phyloP scores from a whole-genome alignment of 2,329 filamentous ascomycete genomes.

The Aspergillus fischeri region DNA sequence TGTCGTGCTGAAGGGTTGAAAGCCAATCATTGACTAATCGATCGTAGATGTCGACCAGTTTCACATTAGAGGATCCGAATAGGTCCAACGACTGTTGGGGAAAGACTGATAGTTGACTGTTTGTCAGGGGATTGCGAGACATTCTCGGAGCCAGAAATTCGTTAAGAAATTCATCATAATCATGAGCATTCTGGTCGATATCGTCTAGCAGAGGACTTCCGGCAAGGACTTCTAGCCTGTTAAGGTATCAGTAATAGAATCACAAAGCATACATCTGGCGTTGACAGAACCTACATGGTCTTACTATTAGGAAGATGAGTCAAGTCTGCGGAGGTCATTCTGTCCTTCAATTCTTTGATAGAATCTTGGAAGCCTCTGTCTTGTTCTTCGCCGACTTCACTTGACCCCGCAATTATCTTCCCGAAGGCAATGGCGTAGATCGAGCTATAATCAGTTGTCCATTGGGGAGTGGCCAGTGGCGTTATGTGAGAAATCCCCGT shows the following conservation, averaged over 20 bases:
- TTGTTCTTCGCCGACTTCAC: not conserved
- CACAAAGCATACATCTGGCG: not conserved
- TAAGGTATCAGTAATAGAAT: slow-evolving; percentile 7
- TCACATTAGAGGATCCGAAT: slow-evolving; percentile 11
- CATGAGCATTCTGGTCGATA: slow-evolving; percentile 33
- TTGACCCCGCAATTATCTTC: slow-evolving; percentile 4
- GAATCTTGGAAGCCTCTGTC: slow-evolving; percentile 19
- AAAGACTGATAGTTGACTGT: slow-evolving; percentile 2
- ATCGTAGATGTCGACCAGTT: slow-evolving; percentile 32
- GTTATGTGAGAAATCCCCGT: slow-evolving; percentile 7
- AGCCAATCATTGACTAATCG: slow-evolving; percentile 35
- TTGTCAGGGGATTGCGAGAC: not conserved
- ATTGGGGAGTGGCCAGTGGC: slow-evolving; percentile 17
- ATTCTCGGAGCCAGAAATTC: not conserved
- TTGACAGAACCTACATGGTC: slow-evolving; percentile 27
- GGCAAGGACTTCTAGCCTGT: slow-evolving; percentile 31
- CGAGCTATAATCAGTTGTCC: slow-evolving; percentile 27
- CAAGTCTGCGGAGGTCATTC: slow-evolving; percentile 2
- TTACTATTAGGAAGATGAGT: slow-evolving; percentile 12
- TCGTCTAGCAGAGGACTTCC: slow-evolving; percentile 27
- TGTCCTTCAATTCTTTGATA: slow-evolving; percentile 17
- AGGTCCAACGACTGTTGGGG: slow-evolving; percentile 15
- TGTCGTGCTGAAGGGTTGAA: slow-evolving; percentile 25
- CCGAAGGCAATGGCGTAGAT: slow-evolving; percentile 25
- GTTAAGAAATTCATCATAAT: slow-evolving; percentile 25